A percentile compares a stretch with the other conserved stretches of the same genome.
phyloP scores from a whole-genome alignment of 75 land plant species.

The Cupressus sempervirens region DNA sequence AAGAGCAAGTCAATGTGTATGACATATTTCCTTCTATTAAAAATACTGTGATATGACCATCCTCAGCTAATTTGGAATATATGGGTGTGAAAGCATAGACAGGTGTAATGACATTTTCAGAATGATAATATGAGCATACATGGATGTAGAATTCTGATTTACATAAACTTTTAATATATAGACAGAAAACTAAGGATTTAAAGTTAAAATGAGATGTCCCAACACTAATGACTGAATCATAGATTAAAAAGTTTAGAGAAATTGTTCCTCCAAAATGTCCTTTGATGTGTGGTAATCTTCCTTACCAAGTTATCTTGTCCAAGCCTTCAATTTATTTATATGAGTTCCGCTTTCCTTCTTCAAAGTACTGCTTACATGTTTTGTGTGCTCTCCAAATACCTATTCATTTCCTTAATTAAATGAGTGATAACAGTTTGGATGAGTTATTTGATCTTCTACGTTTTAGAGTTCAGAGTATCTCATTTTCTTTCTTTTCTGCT shows the following conservation, averaged over 20 bases:
- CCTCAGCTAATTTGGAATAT: too few relatives aligned
- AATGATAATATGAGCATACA: too few relatives aligned
- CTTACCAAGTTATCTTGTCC: neutral
- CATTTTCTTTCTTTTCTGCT: neutral
- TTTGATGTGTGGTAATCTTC: neutral
- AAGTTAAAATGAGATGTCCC: too few relatives aligned
- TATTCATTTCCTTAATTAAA: neutral
- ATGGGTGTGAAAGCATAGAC: too few relatives aligned
- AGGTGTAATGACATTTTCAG: too few relatives aligned
- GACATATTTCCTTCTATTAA: too few relatives aligned
- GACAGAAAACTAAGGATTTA: too few relatives aligned
- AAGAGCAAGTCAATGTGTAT: too few relatives aligned
- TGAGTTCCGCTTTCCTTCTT: neutral
- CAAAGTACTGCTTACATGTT: neutral
- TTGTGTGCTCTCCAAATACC: neutral
- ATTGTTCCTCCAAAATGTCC: neutral
- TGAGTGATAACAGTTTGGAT: neutral
- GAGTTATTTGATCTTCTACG: neutral
- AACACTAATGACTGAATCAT: neutral
- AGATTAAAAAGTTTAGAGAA: neutral
- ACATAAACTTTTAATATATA: too few relatives aligned
- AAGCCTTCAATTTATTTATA: neutral
- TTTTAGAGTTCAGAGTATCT: neutral
- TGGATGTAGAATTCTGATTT: too few relatives aligned
- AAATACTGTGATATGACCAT: too few relatives aligned